Percentiles rank a stretch among this genome's conserved stretches.
These are phyloP conservation scores for Chrysosphaeria jannelii DNA, from an alignment of 2,329 filamentous ascomycete species.

Conservation along the genomic window DNA sequence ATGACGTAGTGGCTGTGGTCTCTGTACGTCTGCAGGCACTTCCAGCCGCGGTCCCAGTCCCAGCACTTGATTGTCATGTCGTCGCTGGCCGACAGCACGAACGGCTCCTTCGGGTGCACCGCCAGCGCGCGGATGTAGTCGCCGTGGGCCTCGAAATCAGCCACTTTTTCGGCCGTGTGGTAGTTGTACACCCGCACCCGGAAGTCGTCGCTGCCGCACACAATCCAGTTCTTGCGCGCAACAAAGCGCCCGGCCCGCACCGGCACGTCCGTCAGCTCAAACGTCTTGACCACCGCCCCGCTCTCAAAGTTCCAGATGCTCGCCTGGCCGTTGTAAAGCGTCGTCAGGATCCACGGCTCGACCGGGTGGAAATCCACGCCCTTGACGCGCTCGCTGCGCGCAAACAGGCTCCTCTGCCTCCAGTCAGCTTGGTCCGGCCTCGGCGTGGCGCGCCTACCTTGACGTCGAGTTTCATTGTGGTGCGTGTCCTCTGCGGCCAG, in stretches of 20 bases:
- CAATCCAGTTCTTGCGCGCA: constrained; percentile 96
- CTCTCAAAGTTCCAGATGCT: constrained; percentile 99
- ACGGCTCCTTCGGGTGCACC: constrained; percentile 62
- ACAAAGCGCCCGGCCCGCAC: constrained; percentile 91
- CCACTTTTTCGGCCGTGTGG: constrained; percentile 97
- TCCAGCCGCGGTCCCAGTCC: constrained; percentile 98
- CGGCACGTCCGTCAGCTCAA: constrained; percentile 93
- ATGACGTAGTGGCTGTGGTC: constrained; percentile 86
- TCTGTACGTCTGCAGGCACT: constrained; percentile 85
- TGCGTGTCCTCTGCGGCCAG: too few species aligned
- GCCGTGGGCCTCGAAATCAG: constrained; percentile 85
- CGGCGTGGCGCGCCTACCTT: background rate
- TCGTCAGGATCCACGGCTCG: constrained; percentile 27
- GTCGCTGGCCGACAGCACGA: constrained; percentile 85
- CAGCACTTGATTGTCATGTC: constrained; percentile 97
- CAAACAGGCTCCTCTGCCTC: constrained; percentile 6
- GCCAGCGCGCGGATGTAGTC: constrained; percentile 95
- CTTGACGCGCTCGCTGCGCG: constrained; percentile 6
- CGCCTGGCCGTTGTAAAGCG: constrained; percentile 90
- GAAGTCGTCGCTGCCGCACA: constrained; percentile 85
- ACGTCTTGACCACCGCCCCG: constrained; percentile 90
- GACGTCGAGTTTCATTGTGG: background rate
- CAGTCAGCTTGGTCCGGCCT: background rate
- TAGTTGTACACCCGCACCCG: constrained; percentile 34
- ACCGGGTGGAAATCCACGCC: constrained; percentile 6